Conservation (phyloP, 1,284 basidiomycete genomes). For the Albatrellus sp. region DNA sequence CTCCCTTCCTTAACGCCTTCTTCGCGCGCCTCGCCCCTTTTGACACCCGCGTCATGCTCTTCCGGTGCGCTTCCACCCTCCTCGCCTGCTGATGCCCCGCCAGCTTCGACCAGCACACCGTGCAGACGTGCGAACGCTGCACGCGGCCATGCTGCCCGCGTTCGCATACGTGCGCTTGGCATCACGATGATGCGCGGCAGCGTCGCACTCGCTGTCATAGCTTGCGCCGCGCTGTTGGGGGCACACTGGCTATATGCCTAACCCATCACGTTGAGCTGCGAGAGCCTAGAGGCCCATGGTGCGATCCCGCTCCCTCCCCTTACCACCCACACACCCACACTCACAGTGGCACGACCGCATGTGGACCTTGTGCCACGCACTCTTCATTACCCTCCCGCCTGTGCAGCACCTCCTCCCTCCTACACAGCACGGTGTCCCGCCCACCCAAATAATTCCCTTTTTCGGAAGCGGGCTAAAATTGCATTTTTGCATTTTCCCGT, state of each 20-base stretch:
- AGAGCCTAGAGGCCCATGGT: constrained; percentile 39
- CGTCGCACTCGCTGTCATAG: constrained; percentile 32
- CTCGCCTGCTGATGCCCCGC: constrained; percentile 1
- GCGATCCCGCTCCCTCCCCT: constrained; percentile 14
- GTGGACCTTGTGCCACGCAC: constrained; percentile 34
- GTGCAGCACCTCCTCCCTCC: constrained; percentile 36
- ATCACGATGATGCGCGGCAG: constrained; percentile 28
- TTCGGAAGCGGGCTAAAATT: no score
- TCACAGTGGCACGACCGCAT: constrained; percentile 55
- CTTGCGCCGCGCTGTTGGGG: constrained; percentile 37
- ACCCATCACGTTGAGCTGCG: constrained; percentile 25
- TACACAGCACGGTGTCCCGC: constrained; percentile 14
- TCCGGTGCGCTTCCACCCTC: constrained; percentile 29
- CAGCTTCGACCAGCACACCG: constrained; percentile 54
- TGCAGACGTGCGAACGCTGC: constrained; percentile 47
- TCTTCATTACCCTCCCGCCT: constrained; percentile 49
- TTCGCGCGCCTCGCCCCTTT: constrained; percentile 43
- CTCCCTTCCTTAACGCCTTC: constrained; percentile 38
- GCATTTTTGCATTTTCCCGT: no score
- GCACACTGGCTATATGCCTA: constrained; percentile 37
- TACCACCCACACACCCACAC: neutral
- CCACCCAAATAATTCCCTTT: no score
- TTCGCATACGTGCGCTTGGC: constrained; percentile 50
- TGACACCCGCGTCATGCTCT: constrained; percentile 46
- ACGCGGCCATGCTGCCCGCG: constrained; percentile 38